Conservation (phyloP, 1,284 basidiomycete species). For the Ustilago vetiveriae region DNA sequence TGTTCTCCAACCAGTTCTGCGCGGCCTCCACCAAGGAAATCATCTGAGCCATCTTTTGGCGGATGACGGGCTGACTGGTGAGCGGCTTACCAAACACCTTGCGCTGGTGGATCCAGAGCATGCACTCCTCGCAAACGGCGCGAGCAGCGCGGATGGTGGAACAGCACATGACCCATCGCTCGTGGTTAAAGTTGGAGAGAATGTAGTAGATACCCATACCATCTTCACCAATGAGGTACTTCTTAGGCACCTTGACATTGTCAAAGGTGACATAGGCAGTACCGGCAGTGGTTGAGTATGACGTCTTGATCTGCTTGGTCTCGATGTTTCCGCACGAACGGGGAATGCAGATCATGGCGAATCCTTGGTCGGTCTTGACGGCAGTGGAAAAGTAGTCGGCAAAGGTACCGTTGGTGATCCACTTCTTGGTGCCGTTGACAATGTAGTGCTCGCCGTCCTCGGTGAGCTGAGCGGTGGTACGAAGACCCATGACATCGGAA, state of each 20-base stretch:
- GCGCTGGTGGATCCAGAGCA: slow-evolving; percentile 66
- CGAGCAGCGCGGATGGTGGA: slow-evolving; percentile 74
- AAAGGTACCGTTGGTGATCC: slow-evolving; percentile 88
- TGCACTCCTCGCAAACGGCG: slow-evolving; percentile 59
- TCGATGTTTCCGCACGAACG: slow-evolving; percentile 73
- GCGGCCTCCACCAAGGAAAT: slow-evolving; percentile 82
- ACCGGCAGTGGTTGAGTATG: slow-evolving; percentile 68
- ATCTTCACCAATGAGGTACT: slow-evolving; percentile 84
- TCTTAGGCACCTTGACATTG: slow-evolving; percentile 84
- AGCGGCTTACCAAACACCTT: slow-evolving; percentile 72
- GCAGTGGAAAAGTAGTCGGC: slow-evolving; percentile 71
- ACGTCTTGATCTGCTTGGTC: slow-evolving; percentile 80
- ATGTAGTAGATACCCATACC: slow-evolving; percentile 82
- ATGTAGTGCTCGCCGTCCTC: slow-evolving; percentile 77
- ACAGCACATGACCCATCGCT: slow-evolving; percentile 76
- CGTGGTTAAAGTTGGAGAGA: slow-evolving; percentile 70
- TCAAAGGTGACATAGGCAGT: slow-evolving; percentile 89
- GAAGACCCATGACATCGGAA: slow-evolving; percentile 76
- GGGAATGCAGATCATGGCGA: slow-evolving; percentile 81
- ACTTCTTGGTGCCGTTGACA: slow-evolving; percentile 70
- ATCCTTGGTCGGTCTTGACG: slow-evolving; percentile 74
- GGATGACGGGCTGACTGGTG: slow-evolving; percentile 82
- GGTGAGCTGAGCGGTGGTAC: slow-evolving; percentile 82
- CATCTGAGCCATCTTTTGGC: slow-evolving; percentile 84
- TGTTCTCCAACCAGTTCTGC: slow-evolving; percentile 87